phyloP scores from a whole-genome alignment of 2,329 filamentous ascomycete species.

The Salinomyces thailandicus region DNA sequence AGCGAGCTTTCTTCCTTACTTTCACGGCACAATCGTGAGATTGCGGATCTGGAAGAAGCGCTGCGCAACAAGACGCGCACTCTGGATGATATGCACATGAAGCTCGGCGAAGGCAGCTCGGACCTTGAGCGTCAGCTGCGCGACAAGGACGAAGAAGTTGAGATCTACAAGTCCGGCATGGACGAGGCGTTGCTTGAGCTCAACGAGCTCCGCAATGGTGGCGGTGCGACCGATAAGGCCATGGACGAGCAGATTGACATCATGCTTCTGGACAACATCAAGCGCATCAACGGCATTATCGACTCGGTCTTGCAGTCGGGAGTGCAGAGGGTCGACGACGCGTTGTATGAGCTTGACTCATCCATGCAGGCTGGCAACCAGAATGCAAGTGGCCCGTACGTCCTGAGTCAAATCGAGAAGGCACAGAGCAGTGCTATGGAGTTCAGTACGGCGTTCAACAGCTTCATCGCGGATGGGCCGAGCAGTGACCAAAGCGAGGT shows the following conservation, averaged over 20 bases:
- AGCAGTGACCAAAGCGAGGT: slow-evolving; percentile 83
- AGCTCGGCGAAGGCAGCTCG: slow-evolving; percentile 66
- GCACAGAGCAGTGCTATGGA: slow-evolving; percentile 89
- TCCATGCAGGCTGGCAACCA: slow-evolving; percentile 98
- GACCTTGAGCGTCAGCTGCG: slow-evolving; percentile 77
- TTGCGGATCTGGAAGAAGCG: slow-evolving; percentile 91
- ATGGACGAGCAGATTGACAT: slow-evolving; percentile 87
- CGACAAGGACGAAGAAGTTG: slow-evolving; percentile 95
- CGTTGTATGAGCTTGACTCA: slow-evolving; percentile 92
- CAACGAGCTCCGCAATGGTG: slow-evolving; percentile 63
- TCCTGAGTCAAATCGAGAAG: slow-evolving; percentile 95
- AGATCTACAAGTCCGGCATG: slow-evolving; percentile 97
- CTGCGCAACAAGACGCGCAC: slow-evolving; percentile 76
- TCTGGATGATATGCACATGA: slow-evolving; percentile 71
- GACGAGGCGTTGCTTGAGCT: slow-evolving; percentile 90
- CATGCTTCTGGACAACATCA: slow-evolving; percentile 72
- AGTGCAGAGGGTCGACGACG: slow-evolving; percentile 88
- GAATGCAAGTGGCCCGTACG: slow-evolving; percentile 88
- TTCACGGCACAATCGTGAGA: slow-evolving; percentile 91
- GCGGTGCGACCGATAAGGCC: slow-evolving; percentile 59
- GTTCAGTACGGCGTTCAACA: slow-evolving; percentile 96
- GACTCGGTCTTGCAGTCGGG: slow-evolving; percentile 91
- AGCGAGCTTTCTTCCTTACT: slow-evolving; percentile 91
- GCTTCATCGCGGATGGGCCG: slow-evolving; percentile 92
- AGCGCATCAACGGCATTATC: slow-evolving; percentile 95